phyloP scores from a whole-genome alignment of 495 filamentous ascomycete genomes.

The Penicillium robsamsonii region DNA sequence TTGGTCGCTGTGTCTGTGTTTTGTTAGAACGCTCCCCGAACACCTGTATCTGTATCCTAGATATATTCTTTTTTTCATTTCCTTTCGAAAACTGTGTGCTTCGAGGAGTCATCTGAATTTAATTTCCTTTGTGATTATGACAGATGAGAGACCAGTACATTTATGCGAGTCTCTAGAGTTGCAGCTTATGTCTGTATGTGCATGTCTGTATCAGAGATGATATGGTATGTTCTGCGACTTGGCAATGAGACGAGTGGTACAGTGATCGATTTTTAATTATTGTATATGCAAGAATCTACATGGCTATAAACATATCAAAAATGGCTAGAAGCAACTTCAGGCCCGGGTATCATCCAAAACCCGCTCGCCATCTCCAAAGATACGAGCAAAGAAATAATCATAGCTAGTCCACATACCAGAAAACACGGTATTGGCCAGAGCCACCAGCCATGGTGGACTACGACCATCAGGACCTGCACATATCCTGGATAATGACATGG shows the following conservation, averaged over 20 bases:
- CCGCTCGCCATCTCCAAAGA: conserved; percentile 90
- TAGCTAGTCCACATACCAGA: conserved; percentile 68
- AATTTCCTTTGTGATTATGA: conserved; percentile 45
- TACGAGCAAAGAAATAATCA: conserved; percentile 60
- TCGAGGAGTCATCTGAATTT: conserved; percentile 38
- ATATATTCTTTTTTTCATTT: conserved; percentile 43
- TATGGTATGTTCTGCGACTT: neutral
- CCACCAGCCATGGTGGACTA: conserved; percentile 64
- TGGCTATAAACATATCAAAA: neutral
- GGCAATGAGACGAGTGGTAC: neutral
- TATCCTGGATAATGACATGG: conserved; percentile 46
- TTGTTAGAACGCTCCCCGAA: conserved; percentile 48
- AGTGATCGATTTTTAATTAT: neutral
- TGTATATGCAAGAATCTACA: conserved; percentile 5
- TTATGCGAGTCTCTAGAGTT: neutral
- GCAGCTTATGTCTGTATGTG: neutral
- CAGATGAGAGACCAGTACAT: neutral
- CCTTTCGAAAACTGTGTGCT: conserved; percentile 45
- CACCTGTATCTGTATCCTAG: conserved; percentile 53
- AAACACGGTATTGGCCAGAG: conserved; percentile 46
- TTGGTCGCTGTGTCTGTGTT: conserved; percentile 38
- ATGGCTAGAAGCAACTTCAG: neutral
- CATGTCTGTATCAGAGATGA: neutral
- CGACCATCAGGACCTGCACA: conserved; percentile 63
- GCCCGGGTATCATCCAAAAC: conserved; percentile 46